Base-by-base conservation (phyloP, 371 early-diverging fungal species). In the Mortierella sp. region DNA sequence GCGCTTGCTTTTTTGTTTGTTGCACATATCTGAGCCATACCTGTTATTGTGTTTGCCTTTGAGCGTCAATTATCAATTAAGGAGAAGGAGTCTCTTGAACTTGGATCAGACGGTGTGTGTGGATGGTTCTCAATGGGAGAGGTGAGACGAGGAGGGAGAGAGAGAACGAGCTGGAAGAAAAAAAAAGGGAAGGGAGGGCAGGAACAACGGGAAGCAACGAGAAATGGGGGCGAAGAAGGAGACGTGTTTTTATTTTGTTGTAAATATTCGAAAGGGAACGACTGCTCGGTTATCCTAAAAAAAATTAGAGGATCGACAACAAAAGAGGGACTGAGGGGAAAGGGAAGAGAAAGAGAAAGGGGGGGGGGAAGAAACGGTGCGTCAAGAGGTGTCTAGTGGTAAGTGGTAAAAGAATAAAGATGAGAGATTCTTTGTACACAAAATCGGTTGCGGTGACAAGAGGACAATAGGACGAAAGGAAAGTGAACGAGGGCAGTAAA, bases 311-410 rank as follows among this genome's bases (percentile, higher is more conserved):
- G 43, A 48, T 68, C 39, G 64, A 26, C 50, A 50, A n/a, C 50
- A 50, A 39, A 45, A 45, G 69, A 69, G 68, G 63, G 50, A 65
- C 24, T 22, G 65, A 53, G 44, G 26, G 75, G 52, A 39, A 65
- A 53, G 68, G 48, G 68, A 45, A 22, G 5, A 44, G 45, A 44
- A 39, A 64, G 39, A 29, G 64, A 39, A n/a, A n/a, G 40, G 39
- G 41, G 39, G 40, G 16, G 5, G 26, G 43, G 43, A n/a, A n/a
- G 24, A 29, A 50, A 39, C 19, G 29, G 43, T 14, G 58, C 31
- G 31, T 26, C 31, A 66, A 64, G 64, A 64, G 6, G 37, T 16
- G n/a, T 16, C 6, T 39, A 19, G 31, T 64, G 53, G 53, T 37
- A 39, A n/a, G 34, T 14, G 64, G 11, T 37, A 40, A 11, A 22